These are phyloP conservation scores for Hysterangium stoloniferum DNA, from an alignment of 768 basidiomycete genomes.

Conservation along the genomic window DNA sequence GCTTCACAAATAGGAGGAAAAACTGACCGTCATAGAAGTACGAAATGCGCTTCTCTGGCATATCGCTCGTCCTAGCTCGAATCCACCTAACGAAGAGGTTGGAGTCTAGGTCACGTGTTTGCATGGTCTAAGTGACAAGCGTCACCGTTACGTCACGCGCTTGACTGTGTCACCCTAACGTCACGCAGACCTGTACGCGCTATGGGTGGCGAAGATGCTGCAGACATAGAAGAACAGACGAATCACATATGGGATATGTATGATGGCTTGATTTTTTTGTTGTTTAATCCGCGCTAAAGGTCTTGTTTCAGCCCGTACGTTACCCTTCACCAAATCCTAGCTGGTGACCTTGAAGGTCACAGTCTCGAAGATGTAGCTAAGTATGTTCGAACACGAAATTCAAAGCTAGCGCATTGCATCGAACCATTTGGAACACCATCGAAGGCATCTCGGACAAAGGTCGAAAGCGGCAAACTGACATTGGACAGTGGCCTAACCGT, in stretches of 20 bases:
- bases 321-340: slow-evolving; percentile 52
- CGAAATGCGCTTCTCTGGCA: slow-evolving; percentile 68
- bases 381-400: slow-evolving; percentile 48
- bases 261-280: not conserved
- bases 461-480: slow-evolving; percentile 60
- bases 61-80: too few relatives aligned
- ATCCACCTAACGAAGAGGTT: too few relatives aligned
- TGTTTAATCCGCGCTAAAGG: too few relatives aligned
- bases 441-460: slow-evolving; percentile 52
- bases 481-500: slow-evolving; percentile 59
- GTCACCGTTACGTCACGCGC: not conserved
- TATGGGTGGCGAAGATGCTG: not conserved
- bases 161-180: not conserved
- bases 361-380: slow-evolving; percentile 50
- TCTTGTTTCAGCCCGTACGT: slow-evolving; percentile 45
- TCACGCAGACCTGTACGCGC: not conserved
- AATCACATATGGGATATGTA: slow-evolving; percentile 8
- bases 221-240: not conserved
- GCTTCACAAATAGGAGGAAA: too few relatives aligned
- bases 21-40: slow-evolving; percentile 71
- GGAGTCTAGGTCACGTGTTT: slow-evolving; percentile 2
- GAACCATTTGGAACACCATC: slow-evolving; percentile 66
- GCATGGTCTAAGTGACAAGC: not conserved
- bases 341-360: slow-evolving; percentile 51
- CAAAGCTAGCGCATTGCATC: slow-evolving; percentile 48